Conservation (phyloP, 2,329 filamentous ascomycete genomes). For the Arthroderma sp. region DNA sequence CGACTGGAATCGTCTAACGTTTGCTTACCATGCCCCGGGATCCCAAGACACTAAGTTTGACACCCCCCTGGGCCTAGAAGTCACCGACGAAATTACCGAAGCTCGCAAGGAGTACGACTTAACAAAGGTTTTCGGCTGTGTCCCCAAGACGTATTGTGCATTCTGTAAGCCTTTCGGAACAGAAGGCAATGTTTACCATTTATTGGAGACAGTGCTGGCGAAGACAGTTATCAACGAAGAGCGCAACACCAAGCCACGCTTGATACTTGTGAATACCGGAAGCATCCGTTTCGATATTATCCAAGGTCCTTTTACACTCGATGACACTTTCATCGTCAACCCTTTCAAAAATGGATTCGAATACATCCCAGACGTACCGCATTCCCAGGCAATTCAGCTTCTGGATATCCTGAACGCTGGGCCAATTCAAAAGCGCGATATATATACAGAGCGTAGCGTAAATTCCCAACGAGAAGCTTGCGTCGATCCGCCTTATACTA, state of each 20-base stretch:
- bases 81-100: conserved; percentile 39
- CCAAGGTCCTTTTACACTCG: conserved; percentile 48
- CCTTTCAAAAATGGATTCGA: conserved; percentile 20
- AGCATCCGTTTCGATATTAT: conserved; percentile 49
- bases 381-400: conserved; percentile 18
- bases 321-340: conserved; percentile 17
- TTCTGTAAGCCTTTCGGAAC: conserved; percentile 40
- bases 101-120: conserved; percentile 43
- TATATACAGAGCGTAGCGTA: neutral
- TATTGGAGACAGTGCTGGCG: conserved; percentile 40
- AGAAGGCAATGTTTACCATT: conserved; percentile 42
- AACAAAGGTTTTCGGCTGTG: conserved; percentile 46
- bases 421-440: conserved; percentile 16
- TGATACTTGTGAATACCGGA: conserved; percentile 49
- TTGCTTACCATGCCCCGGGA: conserved; percentile 48
- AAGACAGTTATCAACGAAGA: conserved; percentile 39
- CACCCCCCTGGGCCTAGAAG: conserved; percentile 32
- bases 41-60: conserved; percentile 38
- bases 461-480: conserved; percentile 7
- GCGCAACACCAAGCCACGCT: conserved; percentile 37
- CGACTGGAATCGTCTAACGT: conserved; percentile 56
- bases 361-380: conserved; percentile 20
- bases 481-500: conserved; percentile 12
- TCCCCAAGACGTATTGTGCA: conserved; percentile 44
- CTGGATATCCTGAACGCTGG: conserved; percentile 17